Conservation (phyloP, 345 rosid genomes). For the Rhodomyrtus tomentosa region DNA sequence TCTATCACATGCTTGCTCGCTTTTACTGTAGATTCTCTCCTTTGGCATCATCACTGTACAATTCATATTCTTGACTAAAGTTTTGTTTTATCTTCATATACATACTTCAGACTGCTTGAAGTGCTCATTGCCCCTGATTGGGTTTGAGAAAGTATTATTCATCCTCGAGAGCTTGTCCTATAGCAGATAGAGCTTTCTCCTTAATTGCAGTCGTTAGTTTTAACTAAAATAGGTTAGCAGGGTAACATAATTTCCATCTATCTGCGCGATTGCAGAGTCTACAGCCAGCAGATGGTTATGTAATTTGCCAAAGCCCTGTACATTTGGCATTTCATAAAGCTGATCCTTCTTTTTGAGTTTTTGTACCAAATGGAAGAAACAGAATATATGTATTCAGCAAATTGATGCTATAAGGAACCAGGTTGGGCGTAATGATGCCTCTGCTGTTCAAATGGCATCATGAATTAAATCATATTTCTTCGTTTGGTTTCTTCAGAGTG, state of each 20-base stretch:
- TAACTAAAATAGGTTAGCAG: neutral
- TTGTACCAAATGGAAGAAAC: neutral
- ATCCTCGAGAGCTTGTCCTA: neutral
- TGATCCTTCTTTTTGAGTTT: neutral
- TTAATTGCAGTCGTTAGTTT: neutral
- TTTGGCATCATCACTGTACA: neutral
- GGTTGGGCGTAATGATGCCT: neutral
- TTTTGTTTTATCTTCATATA: neutral
- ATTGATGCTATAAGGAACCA: neutral
- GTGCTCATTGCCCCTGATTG: neutral
- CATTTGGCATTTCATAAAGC: neutral
- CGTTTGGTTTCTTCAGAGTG: neutral
- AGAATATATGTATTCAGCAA: neutral
- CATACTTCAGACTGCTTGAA: neutral
- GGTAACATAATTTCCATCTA: neutral
- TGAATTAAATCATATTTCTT: neutral
- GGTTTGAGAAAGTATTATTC: neutral
- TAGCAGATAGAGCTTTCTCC: neutral
- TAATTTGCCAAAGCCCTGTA: neutral
- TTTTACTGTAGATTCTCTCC: neutral
- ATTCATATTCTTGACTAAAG: neutral
- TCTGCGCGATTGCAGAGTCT: neutral
- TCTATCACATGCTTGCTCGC: neutral
- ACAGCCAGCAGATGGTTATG: neutral
- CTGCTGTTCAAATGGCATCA: neutral